These are phyloP conservation scores for Byssothecium circinans DNA, from an alignment of 2,329 filamentous ascomycete genomes.

Conservation along the genomic window DNA sequence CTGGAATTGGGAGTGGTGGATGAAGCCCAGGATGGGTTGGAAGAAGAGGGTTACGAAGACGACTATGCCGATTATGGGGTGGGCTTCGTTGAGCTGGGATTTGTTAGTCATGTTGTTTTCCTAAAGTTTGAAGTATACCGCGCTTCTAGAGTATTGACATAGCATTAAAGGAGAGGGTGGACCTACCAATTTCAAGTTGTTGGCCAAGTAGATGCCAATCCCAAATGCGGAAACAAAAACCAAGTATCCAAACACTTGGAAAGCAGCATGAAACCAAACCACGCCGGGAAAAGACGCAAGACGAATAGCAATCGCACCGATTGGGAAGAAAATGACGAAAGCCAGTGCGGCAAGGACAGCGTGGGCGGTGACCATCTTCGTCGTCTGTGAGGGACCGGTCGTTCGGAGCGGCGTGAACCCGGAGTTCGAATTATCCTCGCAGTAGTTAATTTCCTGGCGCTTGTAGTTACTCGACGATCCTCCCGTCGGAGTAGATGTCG, in stretches of 20 bases:
- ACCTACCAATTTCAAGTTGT: slow-evolving; percentile 36
- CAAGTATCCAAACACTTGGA: slow-evolving; percentile 54
- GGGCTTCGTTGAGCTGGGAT: slow-evolving; percentile 43
- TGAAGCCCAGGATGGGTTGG: slow-evolving; percentile 54
- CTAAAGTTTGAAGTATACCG: too few species aligned
- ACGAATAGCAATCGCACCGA: slow-evolving; percentile 49
- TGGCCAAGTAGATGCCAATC: slow-evolving; percentile 55
- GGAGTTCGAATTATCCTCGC: slow-evolving; percentile 27
- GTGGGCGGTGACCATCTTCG: slow-evolving; percentile 47
- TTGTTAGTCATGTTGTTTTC: slow-evolving; percentile 13
- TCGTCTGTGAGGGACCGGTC: slow-evolving; percentile 9
- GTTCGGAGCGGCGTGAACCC: slow-evolving; percentile 21
- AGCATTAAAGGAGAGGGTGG: not conserved
- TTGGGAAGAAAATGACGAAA: slow-evolving; percentile 50
- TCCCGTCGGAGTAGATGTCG: slow-evolving; percentile 21
- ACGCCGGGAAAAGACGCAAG: slow-evolving; percentile 47
- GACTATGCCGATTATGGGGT: slow-evolving; percentile 59
- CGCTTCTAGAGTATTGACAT: not conserved
- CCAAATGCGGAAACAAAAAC: slow-evolving; percentile 54
- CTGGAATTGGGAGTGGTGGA: slow-evolving; percentile 57
- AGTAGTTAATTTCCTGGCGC: slow-evolving; percentile 31
- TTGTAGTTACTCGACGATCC: not conserved
- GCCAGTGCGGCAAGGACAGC: slow-evolving; percentile 48
- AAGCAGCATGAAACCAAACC: slow-evolving; percentile 48
- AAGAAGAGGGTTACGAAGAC: slow-evolving; percentile 56